phyloP scores from a whole-genome alignment of 352 stramenopile genomes.

The Globisporangium cederbergense region DNA sequence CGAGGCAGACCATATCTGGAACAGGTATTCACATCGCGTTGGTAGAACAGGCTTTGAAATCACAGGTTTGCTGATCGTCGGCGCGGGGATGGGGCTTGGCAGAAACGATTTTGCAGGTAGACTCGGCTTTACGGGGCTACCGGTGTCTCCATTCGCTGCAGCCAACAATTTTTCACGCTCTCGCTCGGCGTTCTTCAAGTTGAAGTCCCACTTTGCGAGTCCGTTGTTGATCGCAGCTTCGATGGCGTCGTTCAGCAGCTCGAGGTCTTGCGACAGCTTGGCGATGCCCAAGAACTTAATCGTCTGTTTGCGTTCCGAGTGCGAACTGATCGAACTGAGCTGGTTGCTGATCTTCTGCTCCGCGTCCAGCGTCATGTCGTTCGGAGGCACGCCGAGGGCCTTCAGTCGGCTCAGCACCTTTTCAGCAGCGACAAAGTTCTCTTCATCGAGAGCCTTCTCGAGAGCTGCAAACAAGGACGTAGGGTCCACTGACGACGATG shows the following conservation, averaged over 20 bases:
- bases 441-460: slow-evolving; percentile 60
- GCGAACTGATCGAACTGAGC: slow-evolving; percentile 32
- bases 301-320: slow-evolving; percentile 68
- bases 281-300: slow-evolving; percentile 75
- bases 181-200: slow-evolving; percentile 71
- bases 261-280: slow-evolving; percentile 63
- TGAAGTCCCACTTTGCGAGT: slow-evolving; percentile 81
- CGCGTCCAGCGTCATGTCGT: slow-evolving; percentile 30
- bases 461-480: slow-evolving; percentile 43
- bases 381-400: slow-evolving; percentile 30
- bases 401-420: slow-evolving; percentile 46
- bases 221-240: slow-evolving; percentile 49
- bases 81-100: neutral
- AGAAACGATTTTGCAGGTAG: neutral
- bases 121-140: neutral
- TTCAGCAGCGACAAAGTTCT: slow-evolving; percentile 63
- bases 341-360: slow-evolving; percentile 29
- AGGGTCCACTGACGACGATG: slow-evolving; percentile 25
- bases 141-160: slow-evolving; percentile 7
- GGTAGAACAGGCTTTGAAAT: slow-evolving; percentile 3
- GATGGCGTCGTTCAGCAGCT: slow-evolving; percentile 66
- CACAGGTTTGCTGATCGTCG: slow-evolving; percentile 8
- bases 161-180: slow-evolving; percentile 60
- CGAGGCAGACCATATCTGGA: slow-evolving; percentile 39
- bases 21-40: slow-evolving; percentile 25